Base-by-base conservation (phyloP, 2,329 filamentous ascomycete species). In the Fusarium buxicola region DNA sequence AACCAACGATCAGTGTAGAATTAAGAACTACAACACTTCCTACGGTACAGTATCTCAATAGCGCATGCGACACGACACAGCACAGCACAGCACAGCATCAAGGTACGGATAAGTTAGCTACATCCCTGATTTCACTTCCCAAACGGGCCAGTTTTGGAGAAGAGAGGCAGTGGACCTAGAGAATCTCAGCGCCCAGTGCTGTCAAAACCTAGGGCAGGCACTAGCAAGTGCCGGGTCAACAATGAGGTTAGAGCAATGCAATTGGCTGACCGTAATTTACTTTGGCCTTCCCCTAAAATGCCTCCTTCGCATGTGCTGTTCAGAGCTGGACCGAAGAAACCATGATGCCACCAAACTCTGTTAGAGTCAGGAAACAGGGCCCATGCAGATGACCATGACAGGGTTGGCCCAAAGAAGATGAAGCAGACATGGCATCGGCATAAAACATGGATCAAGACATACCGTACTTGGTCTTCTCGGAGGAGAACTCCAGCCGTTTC, bases 401-500 rank as follows among this genome's bases (percentile, higher is more conserved):
- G 21, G 30, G 53, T 40, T 16, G 11, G 8, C 13, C 21, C 13
- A 44, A 35, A 28, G 18, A 39, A 35, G 32, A 51, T 45, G 36
- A 49, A 58, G 40, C 49, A 30, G 46, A 44, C 30, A 50, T 46
- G 24, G 34, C 56, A 51, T 49, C 34, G 40, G 35, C 41, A 18
- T 43, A 55, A 39, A 27, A 32, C 39, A 58, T 64, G 63, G 49
- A 50, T 55, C 50, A 57, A 51, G 46, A 45, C 44, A 12, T 41
- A 41, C 44, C 36, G 31, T 16, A 25, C 40, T 60, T 50, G 15
- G 45, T 57, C 35, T 15, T 47, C 48, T 47, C 35, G 61, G 50
- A 51, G 51, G n/a, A n/a, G n/a, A 45, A 45, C 51, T 57, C 53
- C 56, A 69, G 44, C 50, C 58, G 68, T 70, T 70, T 70, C 68